Evolutionary conservation across 106 monocot species (phyloP), one percentile per base, ranked within the genome.

Genomic region (Apostasia ramifera): DNA sequence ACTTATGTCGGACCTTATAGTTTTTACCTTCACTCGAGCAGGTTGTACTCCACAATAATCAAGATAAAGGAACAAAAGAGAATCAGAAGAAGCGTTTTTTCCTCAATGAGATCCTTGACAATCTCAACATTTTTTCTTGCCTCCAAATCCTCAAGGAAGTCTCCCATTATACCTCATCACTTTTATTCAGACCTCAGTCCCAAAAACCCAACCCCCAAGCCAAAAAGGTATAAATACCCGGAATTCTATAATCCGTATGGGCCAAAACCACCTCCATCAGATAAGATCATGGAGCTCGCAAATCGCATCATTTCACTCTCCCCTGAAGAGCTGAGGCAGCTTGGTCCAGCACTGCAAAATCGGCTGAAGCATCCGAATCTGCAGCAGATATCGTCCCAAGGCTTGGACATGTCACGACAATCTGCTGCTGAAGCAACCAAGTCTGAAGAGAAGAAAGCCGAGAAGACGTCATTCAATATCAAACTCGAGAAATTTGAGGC

Each of bases 401-500:
- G 84, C 53, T 55, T 91, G 44, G 77, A 55, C 55, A 60, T 84
- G 8, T 84, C 83, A 2, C 12, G 70, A 3, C 83, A 78, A 46
- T 3, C 63, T 40, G 84, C 81, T 37, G 67, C 77, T 1, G 57
- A 71, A 12, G 52, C 82, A 8, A 69, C 62, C 0, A 81, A 80
- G 54, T 67, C 79, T 0, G 92, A 92, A 78, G 92, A 94, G 68
- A 84, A 87, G 77, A 85, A 81, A 72, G 83, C 59, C 10, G 95
- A 95, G 70, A 95, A 95, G 77, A 95, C 95, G 1, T 88, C 80
- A 8, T 92, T 92, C 63, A 89, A 95, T 79, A 80, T 95, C 50
- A 95, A 89, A 70, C 66, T 95, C 15, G 95, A 92, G 79, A 91
- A 92, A 63, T 95, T 92, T 64, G 95, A 95, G 53, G 82, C 89